Evolutionary conservation across 352 stramenopile genomes (phyloP).

Genomic region (Globisporangium cederbergense): DNA sequence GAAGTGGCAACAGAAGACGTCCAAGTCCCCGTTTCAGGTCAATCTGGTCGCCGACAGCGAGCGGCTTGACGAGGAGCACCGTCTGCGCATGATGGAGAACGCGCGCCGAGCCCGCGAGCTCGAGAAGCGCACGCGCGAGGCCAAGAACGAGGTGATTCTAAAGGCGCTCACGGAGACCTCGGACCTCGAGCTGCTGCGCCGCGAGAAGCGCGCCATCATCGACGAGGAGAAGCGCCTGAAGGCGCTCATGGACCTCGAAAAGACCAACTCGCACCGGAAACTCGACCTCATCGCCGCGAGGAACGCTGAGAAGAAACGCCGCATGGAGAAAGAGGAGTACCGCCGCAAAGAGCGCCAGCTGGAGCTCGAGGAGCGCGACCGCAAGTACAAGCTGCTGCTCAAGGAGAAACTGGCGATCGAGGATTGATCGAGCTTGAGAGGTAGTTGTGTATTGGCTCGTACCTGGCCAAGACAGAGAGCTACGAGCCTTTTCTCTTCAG

Average conservation of each 20-base stretch:
- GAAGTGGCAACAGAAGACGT: conserved; percentile 88
- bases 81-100: conserved; percentile 78
- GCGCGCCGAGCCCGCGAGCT: conserved; percentile 52
- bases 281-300: conserved; percentile 88
- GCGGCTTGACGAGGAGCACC: conserved; percentile 89
- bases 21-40: conserved; percentile 90
- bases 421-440: conserved; percentile 12
- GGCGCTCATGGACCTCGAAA: conserved; percentile 92
- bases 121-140: conserved; percentile 72
- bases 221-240: conserved; percentile 93
- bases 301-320: conserved; percentile 88
- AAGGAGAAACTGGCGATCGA: conserved; percentile 82
- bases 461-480: neutral
- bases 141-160: conserved; percentile 93
- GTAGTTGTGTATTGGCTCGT: neutral
- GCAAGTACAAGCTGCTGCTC: conserved; percentile 68
- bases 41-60: conserved; percentile 94
- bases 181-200: conserved; percentile 89
- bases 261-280: conserved; percentile 91
- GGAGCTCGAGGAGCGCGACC: conserved; percentile 59
- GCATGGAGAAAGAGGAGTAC: conserved; percentile 88
- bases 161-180: conserved; percentile 87
- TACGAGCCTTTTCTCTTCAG: neutral
- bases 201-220: conserved; percentile 93
- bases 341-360: conserved; percentile 59